A percentile compares a stretch with the other conserved stretches of the same genome.
These are phyloP conservation scores for Nyctanthes arbortristis DNA, from an alignment of 257 asterid species.

Conservation along the genomic window DNA sequence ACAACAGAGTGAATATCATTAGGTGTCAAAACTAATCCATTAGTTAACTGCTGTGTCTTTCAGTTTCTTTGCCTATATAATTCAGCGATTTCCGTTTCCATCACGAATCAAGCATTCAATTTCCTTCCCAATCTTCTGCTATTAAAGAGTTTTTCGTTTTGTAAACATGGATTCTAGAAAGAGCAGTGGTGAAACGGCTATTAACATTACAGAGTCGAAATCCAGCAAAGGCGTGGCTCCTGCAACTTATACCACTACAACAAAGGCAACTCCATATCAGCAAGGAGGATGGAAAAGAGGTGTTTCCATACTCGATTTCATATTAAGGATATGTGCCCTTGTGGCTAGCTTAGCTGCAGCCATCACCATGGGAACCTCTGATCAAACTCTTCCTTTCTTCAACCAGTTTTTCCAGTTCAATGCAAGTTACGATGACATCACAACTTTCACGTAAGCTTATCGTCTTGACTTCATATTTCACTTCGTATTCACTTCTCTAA, in stretches of 20 bases:
- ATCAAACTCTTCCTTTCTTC: constrained; percentile 78
- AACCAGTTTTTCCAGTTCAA: constrained; percentile 79
- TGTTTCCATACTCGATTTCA: constrained; percentile 67
- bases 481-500: too few relatives aligned
- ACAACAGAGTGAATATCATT: background rate
- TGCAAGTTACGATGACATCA: constrained; percentile 84
- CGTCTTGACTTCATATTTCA: background rate
- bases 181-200: constrained; percentile 41
- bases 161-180: constrained; percentile 20
- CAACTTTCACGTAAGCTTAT: constrained; percentile 59
- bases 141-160: background rate
- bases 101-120: background rate
- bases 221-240: constrained; percentile 45
- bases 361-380: constrained; percentile 79
- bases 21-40: constrained; percentile 36
- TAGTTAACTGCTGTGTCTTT: background rate
- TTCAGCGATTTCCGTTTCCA: background rate
- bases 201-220: constrained; percentile 43
- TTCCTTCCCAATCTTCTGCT: background rate
- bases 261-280: constrained; percentile 34
- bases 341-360: constrained; percentile 67
- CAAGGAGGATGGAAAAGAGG: constrained; percentile 56
- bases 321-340: constrained; percentile 64
- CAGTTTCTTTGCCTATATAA: constrained; percentile 20
- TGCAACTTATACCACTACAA: constrained; percentile 22